Base-by-base conservation (phyloP, 2,329 filamentous ascomycete species). In the Cytospora piceae region DNA sequence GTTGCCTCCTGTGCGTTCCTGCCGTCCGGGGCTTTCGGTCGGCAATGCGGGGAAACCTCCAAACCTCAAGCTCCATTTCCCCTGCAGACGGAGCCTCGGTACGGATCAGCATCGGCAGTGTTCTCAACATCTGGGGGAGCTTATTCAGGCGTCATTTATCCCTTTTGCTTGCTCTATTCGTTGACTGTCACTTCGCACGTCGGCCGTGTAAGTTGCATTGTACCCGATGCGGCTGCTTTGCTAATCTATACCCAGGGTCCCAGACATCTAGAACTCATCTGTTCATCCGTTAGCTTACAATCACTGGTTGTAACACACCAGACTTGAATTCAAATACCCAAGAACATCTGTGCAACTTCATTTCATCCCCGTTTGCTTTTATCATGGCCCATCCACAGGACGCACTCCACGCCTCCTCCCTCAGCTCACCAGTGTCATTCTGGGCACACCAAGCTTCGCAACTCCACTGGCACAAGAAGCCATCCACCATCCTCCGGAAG, bases 381-480 rank as follows among this genome's bases (percentile, higher is more conserved):
- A 72, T 53, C 39, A 76, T 76, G 74, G 65, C 68, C 57, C 77
- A 81, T 70, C 76, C 76, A n/a, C 84, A 87, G 71, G 84, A 87
- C 70, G 78, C 81, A 58, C 78, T 82, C 68, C 79, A 85, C 53
- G 74, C 74, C 58, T 78, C 78, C 67, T 94, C 91, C 61, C 83
- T 95, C 58, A 75, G 78, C n/a, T 80, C 90, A 69, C 91, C 91
- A 0, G 85, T 90, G 68, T 74, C 79, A 7, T 96, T 96, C 79
- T 96, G 93, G 93, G 79, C 80, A 27, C 81, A 83, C 63, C 91
- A 95, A 73, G 93, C 93, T 6, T 81, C 87, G 54, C 85, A 90
- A 27, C 81, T 98, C 4, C 79, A 90, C 76, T 97, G 94, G 94
- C 90, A 96, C 77, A 90, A 87, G 73, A 83, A 85, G 63, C 94